A percentile compares a stretch with the other conserved stretches of the same genome.
Conservation (phyloP, 208 protist genomes). For the Angomonas deanei region DNA sequence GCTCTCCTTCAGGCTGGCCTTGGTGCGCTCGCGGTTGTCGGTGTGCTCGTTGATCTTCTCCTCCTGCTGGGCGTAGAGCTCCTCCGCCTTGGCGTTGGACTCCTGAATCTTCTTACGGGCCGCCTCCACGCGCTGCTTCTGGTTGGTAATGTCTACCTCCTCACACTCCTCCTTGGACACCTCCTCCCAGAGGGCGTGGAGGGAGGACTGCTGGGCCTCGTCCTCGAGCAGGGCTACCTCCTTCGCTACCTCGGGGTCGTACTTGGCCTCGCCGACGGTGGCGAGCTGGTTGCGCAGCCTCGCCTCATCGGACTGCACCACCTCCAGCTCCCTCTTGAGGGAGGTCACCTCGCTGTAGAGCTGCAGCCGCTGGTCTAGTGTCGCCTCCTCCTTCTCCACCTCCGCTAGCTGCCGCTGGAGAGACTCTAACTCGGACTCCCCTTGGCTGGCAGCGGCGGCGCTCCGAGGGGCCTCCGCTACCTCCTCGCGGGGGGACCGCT, state of each 20-base stretch:
- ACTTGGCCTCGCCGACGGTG: conserved; percentile 15
- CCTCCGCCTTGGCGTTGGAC: conserved; percentile 27
- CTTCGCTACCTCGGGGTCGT: conserved; percentile 42
- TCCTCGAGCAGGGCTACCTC: conserved; percentile 51
- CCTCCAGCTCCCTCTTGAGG: conserved; percentile 54
- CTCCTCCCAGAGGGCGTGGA: conserved; percentile 50
- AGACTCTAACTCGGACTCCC: not conserved
- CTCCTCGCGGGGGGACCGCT: not conserved
- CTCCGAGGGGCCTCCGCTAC: not conserved
- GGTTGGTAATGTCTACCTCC: conserved; percentile 46
- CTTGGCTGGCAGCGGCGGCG: not conserved
- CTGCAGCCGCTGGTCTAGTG: conserved; percentile 53
- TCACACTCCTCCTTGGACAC: conserved; percentile 36
- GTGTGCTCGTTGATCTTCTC: conserved; percentile 66
- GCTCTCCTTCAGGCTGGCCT: conserved; percentile 37
- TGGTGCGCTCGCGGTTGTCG: conserved; percentile 58
- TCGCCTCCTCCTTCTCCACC: conserved; percentile 10
- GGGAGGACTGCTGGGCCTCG: conserved; percentile 46
- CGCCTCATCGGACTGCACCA: conserved; percentile 58
- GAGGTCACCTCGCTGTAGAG: conserved; percentile 61
- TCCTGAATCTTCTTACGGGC: conserved; percentile 23
- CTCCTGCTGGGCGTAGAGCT: conserved; percentile 46
- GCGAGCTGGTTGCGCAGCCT: conserved; percentile 42
- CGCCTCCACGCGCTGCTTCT: conserved; percentile 32
- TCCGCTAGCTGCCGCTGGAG: conserved; percentile 8